Evolutionary conservation across 225 moss, liverwort and hornwort species (phyloP).

Genomic region (Ulota crispa): DNA sequence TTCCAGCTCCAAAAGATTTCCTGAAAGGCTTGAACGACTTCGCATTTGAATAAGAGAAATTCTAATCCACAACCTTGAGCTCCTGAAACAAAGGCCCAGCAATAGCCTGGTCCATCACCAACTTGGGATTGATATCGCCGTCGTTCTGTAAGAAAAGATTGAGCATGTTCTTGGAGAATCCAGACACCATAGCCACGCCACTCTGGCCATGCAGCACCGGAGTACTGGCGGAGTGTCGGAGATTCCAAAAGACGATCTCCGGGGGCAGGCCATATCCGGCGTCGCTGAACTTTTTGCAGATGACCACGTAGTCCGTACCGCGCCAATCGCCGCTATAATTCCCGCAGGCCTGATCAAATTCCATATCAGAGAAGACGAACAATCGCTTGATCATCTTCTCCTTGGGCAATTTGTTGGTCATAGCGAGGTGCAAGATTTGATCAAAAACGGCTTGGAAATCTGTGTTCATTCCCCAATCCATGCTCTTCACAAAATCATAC

Average conservation of each 20-base stretch:
- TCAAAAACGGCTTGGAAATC: slow-evolving; percentile 78
- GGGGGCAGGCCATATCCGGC: slow-evolving; percentile 69
- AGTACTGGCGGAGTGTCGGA: slow-evolving; percentile 53
- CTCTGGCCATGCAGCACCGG: slow-evolving; percentile 55
- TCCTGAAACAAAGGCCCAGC: slow-evolving; percentile 62
- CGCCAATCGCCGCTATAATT: slow-evolving; percentile 36
- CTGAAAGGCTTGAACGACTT: not conserved
- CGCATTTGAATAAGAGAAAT: not conserved
- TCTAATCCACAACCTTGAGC: slow-evolving; percentile 67
- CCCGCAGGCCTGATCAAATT: slow-evolving; percentile 53
- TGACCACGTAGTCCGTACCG: slow-evolving; percentile 67
- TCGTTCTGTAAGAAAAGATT: slow-evolving; percentile 65
- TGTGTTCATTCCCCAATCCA: slow-evolving; percentile 76
- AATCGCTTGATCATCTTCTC: slow-evolving; percentile 82
- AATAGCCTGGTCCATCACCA: slow-evolving; percentile 56
- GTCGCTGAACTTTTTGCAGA: slow-evolving; percentile 53
- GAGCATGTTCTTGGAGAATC: slow-evolving; percentile 80
- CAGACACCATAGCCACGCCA: slow-evolving; percentile 84
- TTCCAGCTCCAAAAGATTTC: not conserved
- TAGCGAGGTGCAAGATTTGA: slow-evolving; percentile 51
- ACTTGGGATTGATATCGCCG: slow-evolving; percentile 49
- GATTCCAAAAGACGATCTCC: slow-evolving; percentile 80
- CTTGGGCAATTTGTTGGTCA: slow-evolving; percentile 37
- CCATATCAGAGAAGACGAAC: slow-evolving; percentile 90
- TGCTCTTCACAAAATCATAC: not conserved